Evolutionary conservation across 495 filamentous ascomycete genomes (phyloP), one percentile per base, ranked within the genome.

Genomic region (Penicillium ucsense): DNA sequence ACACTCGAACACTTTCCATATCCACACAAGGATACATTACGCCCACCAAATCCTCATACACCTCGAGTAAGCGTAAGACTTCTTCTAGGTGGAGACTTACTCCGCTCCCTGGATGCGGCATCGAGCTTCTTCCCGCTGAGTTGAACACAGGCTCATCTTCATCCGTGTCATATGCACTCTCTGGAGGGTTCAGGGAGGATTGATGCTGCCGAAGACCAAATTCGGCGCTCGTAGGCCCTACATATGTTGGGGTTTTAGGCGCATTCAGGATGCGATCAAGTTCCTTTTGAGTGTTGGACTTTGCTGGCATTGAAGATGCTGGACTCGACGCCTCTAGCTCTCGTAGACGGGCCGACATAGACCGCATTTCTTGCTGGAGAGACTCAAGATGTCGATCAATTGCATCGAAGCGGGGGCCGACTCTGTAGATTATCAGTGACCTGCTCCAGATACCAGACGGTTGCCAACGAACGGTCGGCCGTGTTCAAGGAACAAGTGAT

Each of bases 11-110:
- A 39, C 72, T 71, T 27, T 86, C 78, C 36, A 91, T 81, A 53
- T 85, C 74, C 9, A 92, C 64, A 33, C 90, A 78, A 0, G 87
- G 87, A 61, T 90, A 94, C 86, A 91, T 90, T 38, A 86, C 66
- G 8, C 84, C 83, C 41, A 90, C 78, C 53, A 87, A 85, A 51
- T 94, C 84, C 43, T 89, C 83, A 58, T 86, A 86, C 1, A 89
- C 72, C 6, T 76, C 65, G 43, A 84, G 80, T 11, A 94, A 63
- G 0, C 84, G 76, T 6, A 86, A 58, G 40, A 85, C 77, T 52
- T 94, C 85, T 37, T 82, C 73, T 53, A 79, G 43, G 0, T 62
- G 60, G 2, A 68, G 38, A 27, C 46, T 50, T 8, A 47, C 67
- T 37, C 2, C 60, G 50, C 43, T 63, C 52, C 1, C 45, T 50